phyloP scores from a whole-genome alignment of 495 filamentous ascomycete species.

The Neurospora discreta region DNA sequence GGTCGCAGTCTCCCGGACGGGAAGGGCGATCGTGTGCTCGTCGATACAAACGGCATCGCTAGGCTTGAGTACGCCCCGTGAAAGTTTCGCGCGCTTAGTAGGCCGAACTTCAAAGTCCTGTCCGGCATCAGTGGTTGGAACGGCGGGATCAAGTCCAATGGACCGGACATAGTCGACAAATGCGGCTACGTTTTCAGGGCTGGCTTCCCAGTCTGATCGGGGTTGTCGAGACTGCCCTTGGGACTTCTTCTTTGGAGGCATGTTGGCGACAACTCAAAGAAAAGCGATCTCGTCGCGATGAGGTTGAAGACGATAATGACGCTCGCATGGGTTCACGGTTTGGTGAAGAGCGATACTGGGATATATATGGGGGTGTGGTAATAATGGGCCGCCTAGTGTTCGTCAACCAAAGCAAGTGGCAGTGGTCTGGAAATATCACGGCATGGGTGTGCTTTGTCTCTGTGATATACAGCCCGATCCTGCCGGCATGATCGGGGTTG shows the following conservation, averaged over 20 bases:
- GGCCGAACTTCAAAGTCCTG: not conserved
- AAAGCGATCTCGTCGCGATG: not conserved
- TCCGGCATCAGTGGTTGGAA: not conserved
- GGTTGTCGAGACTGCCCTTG: slow-evolving; percentile 2
- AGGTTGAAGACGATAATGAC: not conserved
- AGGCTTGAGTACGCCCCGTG: not conserved
- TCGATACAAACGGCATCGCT: slow-evolving; percentile 14
- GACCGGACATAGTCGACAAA: slow-evolving; percentile 9
- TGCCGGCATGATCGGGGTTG: not conserved
- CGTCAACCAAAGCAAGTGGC: not conserved
- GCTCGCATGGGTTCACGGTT: not conserved
- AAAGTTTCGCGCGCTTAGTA: slow-evolving; percentile 13
- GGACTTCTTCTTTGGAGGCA: slow-evolving; percentile 6
- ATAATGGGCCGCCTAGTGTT: not conserved
- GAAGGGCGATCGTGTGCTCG: slow-evolving; percentile 10
- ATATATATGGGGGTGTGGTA: not conserved
- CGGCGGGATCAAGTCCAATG: not conserved
- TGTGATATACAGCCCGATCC: not conserved
- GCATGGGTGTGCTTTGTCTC: not conserved
- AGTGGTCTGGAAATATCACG: not conserved
- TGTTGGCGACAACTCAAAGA: not conserved
- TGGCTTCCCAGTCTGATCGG: not conserved
- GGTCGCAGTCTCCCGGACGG: not conserved
- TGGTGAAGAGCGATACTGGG: not conserved
- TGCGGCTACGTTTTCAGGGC: slow-evolving; percentile 4